Evolutionary conservation across 768 basidiomycete genomes (phyloP).

Genomic region (Mycena sanguinolenta): DNA sequence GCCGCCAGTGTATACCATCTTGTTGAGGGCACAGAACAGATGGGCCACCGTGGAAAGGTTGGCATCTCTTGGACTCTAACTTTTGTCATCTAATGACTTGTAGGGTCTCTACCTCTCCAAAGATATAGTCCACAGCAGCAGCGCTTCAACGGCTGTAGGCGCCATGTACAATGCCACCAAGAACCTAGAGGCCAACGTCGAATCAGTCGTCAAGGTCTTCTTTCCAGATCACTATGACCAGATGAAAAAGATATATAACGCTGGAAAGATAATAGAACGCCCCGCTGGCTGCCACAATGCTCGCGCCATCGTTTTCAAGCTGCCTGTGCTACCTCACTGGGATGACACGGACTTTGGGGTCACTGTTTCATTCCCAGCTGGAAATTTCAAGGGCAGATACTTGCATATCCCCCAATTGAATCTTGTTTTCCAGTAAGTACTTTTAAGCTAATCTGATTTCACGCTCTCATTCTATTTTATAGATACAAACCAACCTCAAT

Average conservation of each 20-base stretch:
- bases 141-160: neutral
- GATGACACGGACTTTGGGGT: slow-evolving; percentile 3
- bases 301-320: neutral
- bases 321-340: neutral
- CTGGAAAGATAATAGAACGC: neutral
- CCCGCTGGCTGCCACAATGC: neutral
- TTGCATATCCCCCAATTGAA: neutral
- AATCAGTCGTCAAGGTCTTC: neutral
- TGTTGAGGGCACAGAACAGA: slow-evolving; percentile 6
- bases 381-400: neutral
- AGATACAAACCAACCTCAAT: too few relatives aligned
- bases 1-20: neutral
- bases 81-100: too few relatives aligned
- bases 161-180: neutral
- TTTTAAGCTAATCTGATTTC: neutral
- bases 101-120: too few relatives aligned
- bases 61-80: too few relatives aligned
- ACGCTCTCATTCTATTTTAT: neutral
- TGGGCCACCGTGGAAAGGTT: slow-evolving; percentile 2
- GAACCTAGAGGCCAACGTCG: neutral
- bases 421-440: neutral
- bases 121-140: neutral
- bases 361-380: neutral
- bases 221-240: neutral
- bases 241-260: neutral